Base-by-base conservation (phyloP, 75 land plant species). In the Picea glauca region DNA sequence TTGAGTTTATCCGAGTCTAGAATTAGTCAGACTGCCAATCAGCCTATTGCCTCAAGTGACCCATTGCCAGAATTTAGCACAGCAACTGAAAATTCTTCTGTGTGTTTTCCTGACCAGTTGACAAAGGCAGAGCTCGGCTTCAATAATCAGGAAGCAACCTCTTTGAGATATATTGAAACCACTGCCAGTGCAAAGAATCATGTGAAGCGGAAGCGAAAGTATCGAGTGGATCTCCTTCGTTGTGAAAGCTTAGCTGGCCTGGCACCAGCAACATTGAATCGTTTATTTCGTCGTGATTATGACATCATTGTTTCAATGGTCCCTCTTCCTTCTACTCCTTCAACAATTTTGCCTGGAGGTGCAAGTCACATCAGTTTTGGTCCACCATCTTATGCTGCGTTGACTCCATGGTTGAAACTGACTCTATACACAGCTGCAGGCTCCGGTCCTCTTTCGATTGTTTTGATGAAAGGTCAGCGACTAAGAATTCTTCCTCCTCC, bases 361-460 rank as follows among this genome's bases (percentile, higher is more conserved):
- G 70, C 85, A 13, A 96, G 96, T 35, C 99, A 96, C 13, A 81
- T 98, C n/a, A 98, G 95, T 81, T 98, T 98, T 83, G 98, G 99
- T 31, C 94, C 99, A 72, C 98, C 99, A n/a, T 87, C 94, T 18
- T 82, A 92, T 78, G 88, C 94, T 63, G 89, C 95, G 62, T 88
- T 91, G 83, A 91, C 99, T 54, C 99, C 98, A 38, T 98, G 99
- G 99, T 95, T 98, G 99, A 98, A 98, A 78, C 84, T 98, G 58
- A 87, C 89, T 6, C 58, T 98, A 46, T 98, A 98, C 73, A 80
- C 90, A 59, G 80, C 84, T 56, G 84, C 84, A 20, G 87, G 82
- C 56, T 74, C 75, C 83, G 99, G 99, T 5, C 99, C 99, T 58
- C 54, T 98, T 17, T 93, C 98, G 32, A 87, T 98, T 81, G 96